A percentile compares a stretch with the other conserved stretches of the same genome.
Conservation (phyloP, 371 early-diverging fungal species). For the Dipsacomyces acuminosporus region DNA sequence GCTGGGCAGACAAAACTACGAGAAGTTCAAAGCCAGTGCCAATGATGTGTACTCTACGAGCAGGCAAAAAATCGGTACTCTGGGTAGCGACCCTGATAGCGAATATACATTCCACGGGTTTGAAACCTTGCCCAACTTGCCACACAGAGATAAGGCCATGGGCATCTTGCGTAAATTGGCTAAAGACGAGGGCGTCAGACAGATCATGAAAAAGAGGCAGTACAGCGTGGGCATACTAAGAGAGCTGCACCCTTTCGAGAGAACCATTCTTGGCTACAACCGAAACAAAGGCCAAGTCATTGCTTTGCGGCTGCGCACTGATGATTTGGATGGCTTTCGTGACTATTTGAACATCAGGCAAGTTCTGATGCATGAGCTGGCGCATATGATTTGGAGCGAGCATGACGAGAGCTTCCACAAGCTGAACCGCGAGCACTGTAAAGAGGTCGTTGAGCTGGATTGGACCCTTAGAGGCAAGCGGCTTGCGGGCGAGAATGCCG, state of each 20-base stretch:
- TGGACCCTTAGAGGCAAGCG: constrained; percentile 57
- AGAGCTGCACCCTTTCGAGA: constrained; percentile 77
- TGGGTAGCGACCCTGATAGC: constrained; percentile 26
- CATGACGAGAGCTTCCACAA: constrained; percentile 81
- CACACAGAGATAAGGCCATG: constrained; percentile 57
- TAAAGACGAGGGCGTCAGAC: constrained; percentile 65
- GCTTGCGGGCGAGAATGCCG: constrained; percentile 15
- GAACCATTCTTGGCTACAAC: constrained; percentile 81
- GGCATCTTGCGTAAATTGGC: constrained; percentile 61
- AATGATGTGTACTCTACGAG: constrained; percentile 5
- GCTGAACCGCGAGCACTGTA: constrained; percentile 72
- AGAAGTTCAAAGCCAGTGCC: constrained; percentile 10
- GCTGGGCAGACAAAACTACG: constrained; percentile 19
- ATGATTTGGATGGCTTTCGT: constrained; percentile 83
- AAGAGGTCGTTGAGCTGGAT: constrained; percentile 62
- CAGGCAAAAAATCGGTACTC: background rate
- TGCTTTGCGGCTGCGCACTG: constrained; percentile 78
- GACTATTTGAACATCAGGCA: constrained; percentile 66
- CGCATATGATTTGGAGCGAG: constrained; percentile 77
- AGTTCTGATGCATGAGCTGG: constrained; percentile 84
- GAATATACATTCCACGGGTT: constrained; percentile 67
- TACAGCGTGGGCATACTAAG: constrained; percentile 76
- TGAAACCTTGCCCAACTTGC: constrained; percentile 60
- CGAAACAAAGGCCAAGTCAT: constrained; percentile 77
- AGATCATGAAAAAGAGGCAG: constrained; percentile 66